Base-by-base conservation (phyloP, 306 rosid species). In the Cyclanthera cordifolia region DNA sequence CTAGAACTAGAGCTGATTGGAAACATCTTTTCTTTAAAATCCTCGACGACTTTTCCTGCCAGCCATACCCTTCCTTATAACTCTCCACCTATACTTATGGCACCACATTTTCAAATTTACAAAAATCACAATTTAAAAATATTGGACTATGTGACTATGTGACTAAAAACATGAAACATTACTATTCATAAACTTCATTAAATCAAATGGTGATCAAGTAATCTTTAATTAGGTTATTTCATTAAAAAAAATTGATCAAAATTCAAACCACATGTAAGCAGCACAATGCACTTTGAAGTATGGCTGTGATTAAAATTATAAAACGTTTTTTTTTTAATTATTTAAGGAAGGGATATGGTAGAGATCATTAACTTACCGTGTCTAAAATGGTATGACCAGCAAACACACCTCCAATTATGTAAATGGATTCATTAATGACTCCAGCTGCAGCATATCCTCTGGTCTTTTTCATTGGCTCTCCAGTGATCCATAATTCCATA, bases 31-130 rank as follows among this genome's bases (percentile, higher is more conserved):
- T 84, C 53, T 83, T 76, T 48, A 74, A 45, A 19, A 48, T 46
- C 8, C 64, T 64, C 37, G 77, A 24, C 32, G n/a, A 34, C n/a
- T 47, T 73, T 73, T 84, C 86, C 34, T 71, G 70, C 96, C 96
- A 91, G 19, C 86, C 92, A 47, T 28, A 65, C 7, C 89, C 92
- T 65, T 79, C 95, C 65, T 81, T 85, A 73, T 81, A 92, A 72
- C 5, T 73, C 77, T 89, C 97, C 77, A 89, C 87, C 97, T 89
- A 16, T 6, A 6, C 19, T 19, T 8, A 50, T 20, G 28, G 6
- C 30, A 21, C 4, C 28, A 53, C 58, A 21, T 53, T 53, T 53
- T 53, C 58, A 53, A 10, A 23, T 23, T 53, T 49, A n/a, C 8
- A 49, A n/a, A 55, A 55, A 55, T 14, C 0, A 24, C 10, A 5